phyloP scores from a whole-genome alignment of 495 filamentous ascomycete species.

The Penicillium desertorum region DNA sequence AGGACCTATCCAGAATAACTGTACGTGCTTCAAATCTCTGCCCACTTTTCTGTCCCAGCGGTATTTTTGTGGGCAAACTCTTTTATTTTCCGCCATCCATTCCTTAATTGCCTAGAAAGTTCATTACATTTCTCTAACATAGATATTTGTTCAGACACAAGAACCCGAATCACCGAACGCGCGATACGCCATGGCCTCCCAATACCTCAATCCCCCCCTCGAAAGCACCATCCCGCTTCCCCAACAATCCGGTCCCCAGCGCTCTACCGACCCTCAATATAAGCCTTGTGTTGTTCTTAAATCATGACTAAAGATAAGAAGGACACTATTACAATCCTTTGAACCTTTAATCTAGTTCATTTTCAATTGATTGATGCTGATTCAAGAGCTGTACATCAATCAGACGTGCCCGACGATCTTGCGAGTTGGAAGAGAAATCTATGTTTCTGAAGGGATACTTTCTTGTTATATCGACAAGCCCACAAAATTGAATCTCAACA shows the following conservation, averaged over 20 bases:
- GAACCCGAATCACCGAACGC: background rate
- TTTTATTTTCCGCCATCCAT: background rate
- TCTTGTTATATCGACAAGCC: conserved; percentile 1
- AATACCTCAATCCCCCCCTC: background rate
- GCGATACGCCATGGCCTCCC: background rate
- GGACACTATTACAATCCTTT: background rate
- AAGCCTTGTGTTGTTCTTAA: background rate
- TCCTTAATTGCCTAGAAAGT: background rate
- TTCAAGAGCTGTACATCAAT: background rate
- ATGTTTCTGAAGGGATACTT: background rate
- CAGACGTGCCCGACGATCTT: background rate
- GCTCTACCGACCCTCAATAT: conserved; percentile 3
- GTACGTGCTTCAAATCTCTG: background rate
- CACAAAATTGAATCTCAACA: background rate
- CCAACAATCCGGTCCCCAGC: background rate
- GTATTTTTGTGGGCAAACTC: background rate
- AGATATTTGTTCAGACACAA: conserved; percentile 1
- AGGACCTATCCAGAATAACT: background rate
- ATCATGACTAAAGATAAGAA: background rate
- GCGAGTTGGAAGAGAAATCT: background rate
- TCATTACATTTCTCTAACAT: background rate
- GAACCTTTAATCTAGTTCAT: background rate
- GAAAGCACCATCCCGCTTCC: conserved; percentile 1
- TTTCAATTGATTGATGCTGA: background rate
- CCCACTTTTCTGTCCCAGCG: too few relatives aligned